phyloP scores from a whole-genome alignment of 805 yeast genomes.

The Suhomyces sp. region DNA sequence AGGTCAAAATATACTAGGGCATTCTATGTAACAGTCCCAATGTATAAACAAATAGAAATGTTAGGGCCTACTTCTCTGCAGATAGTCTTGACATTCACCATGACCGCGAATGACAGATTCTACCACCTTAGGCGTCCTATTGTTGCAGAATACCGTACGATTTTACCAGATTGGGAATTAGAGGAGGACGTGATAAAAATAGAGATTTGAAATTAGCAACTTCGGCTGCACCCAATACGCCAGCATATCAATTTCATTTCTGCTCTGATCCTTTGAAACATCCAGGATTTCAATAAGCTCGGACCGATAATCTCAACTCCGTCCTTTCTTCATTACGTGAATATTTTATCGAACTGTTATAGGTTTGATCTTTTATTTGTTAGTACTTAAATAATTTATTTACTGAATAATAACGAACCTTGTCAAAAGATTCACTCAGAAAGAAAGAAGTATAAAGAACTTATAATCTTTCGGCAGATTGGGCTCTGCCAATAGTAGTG shows the following conservation, averaged over 20 bases:
- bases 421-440: not conserved
- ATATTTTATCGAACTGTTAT: too few species aligned
- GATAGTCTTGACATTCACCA: not conserved
- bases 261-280: not conserved
- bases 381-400: not conserved
- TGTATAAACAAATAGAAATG: not conserved
- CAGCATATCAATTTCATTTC: not conserved
- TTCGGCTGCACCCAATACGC: not conserved
- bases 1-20: not conserved
- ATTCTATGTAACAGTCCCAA: not conserved
- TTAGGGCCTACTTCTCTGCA: not conserved
- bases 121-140: not conserved
- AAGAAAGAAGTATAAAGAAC: not conserved
- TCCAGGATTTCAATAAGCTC: not conserved
- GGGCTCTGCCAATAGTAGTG: conserved; percentile 49
- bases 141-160: not conserved
- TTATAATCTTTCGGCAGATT: conserved; percentile 40
- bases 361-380: not conserved
- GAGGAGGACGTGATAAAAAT: not conserved
- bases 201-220: not conserved
- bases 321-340: too few species aligned
- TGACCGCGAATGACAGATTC: not conserved
- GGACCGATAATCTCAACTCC: not conserved
- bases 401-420: not conserved
- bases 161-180: not conserved